Evolutionary conservation across 2,329 filamentous ascomycete species (phyloP).

Genomic region (Fusarium dimerum): DNA sequence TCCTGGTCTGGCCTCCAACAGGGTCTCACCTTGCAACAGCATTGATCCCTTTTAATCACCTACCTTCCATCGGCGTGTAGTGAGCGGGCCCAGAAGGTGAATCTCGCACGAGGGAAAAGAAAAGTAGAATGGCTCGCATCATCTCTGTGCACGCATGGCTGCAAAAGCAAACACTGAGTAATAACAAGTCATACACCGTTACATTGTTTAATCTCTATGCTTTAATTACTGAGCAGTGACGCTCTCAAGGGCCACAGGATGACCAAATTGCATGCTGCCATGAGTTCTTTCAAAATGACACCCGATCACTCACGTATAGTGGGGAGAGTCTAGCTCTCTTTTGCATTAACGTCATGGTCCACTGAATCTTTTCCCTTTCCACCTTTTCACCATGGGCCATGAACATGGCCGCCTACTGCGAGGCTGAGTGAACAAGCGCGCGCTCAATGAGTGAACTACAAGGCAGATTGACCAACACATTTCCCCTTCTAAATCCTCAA

Average conservation of each 20-base stretch:
- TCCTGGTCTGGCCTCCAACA: background rate
- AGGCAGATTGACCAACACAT: background rate
- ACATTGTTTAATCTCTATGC: background rate
- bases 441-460: background rate
- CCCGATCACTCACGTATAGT: constrained; percentile 15
- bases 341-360: background rate
- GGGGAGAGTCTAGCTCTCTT: constrained; percentile 1
- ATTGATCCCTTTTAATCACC: constrained; percentile 17
- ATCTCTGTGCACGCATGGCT: constrained; percentile 19
- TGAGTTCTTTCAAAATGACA: constrained; percentile 10
- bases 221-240: constrained; percentile 7
- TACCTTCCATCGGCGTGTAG: constrained; percentile 10
- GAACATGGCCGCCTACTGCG: constrained; percentile 10
- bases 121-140: constrained; percentile 15
- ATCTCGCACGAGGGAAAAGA: constrained; percentile 9
- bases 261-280: constrained; percentile 12
- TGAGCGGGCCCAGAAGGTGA: constrained; percentile 23
- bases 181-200: background rate
- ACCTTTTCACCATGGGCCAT: background rate
- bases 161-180: background rate
- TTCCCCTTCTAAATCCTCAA: background rate
- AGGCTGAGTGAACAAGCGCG: constrained; percentile 8
- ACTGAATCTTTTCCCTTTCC: constrained; percentile 1
- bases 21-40: constrained; percentile 8
- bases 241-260: constrained; percentile 18